These are phyloP conservation scores for Aspergillus sp. DNA, from an alignment of 2,329 filamentous ascomycete genomes.

Conservation along the genomic window DNA sequence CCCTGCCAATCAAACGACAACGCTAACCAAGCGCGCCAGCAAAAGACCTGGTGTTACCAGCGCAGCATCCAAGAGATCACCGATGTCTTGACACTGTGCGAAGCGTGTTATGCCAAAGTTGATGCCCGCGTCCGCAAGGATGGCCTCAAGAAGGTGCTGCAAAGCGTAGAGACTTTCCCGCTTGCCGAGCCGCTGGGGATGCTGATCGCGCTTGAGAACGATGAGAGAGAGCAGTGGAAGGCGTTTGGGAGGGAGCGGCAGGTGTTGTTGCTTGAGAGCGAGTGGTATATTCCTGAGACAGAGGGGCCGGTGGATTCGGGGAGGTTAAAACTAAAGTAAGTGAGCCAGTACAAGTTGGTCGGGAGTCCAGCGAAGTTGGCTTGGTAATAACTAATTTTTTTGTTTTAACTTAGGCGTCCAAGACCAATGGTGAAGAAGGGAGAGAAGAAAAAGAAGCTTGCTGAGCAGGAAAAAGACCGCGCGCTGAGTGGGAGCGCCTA, in stretches of 20 bases:
- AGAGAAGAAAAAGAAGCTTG: neutral
- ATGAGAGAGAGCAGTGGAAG: neutral
- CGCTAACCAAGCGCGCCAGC: too few relatives aligned
- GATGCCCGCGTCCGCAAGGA: neutral
- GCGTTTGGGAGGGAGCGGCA: neutral
- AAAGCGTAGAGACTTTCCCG: neutral
- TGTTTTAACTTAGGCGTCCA: neutral
- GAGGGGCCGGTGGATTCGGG: neutral
- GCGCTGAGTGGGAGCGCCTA: too few relatives aligned
- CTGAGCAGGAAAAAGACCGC: neutral
- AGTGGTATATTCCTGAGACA: neutral
- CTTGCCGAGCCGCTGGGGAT: neutral
- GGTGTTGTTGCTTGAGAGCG: neutral
- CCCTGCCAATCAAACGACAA: neutral
- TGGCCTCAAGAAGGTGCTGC: neutral
- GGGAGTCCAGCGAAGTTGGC: neutral
- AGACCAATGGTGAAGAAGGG: neutral
- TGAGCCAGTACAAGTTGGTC: neutral
- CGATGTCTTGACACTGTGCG: neutral
- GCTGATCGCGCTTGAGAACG: neutral
- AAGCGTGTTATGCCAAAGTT: neutral
- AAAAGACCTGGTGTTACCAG: neutral
- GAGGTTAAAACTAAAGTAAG: neutral
- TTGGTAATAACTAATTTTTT: neutral
- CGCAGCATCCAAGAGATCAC: neutral